Conservation (phyloP, 2,329 filamentous ascomycete genomes). For the Cladosporium velox region DNA sequence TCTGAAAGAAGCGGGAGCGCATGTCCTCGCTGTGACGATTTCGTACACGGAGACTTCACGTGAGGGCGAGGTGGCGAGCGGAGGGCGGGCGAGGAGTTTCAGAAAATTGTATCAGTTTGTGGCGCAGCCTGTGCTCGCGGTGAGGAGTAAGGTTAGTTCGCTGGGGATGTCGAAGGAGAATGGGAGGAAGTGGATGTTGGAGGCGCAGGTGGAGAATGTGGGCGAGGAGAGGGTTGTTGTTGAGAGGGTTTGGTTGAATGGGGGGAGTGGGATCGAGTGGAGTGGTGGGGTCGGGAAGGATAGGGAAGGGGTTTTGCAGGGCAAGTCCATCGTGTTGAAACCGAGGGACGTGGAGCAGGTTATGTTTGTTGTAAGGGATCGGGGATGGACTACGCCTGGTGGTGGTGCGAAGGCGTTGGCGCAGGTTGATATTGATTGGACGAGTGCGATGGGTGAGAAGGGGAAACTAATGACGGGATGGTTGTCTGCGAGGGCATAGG, state of each 20-base stretch:
- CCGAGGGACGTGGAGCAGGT: conserved; percentile 67
- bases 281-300: conserved; percentile 5
- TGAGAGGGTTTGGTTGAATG: conserved; percentile 53
- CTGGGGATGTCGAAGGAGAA: conserved; percentile 39
- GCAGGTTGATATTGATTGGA: conserved; percentile 83
- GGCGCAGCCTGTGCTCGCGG: conserved; percentile 84
- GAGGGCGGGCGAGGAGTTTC: conserved; percentile 76
- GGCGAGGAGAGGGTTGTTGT: conserved; percentile 80
- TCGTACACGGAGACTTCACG: conserved; percentile 80
- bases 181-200: conserved; percentile 67
- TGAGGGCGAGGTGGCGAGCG: conserved; percentile 48
- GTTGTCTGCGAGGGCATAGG: conserved; percentile 34
- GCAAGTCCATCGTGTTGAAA: conserved; percentile 50
- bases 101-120: conserved; percentile 96
- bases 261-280: conserved; percentile 31
- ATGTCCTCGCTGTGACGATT: conserved; percentile 90
- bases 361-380: conserved; percentile 62
- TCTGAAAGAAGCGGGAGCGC: conserved; percentile 89
- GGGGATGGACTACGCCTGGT: conserved; percentile 39
- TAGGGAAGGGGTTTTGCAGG: too few relatives aligned
- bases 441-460: conserved; percentile 83
- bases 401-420: conserved; percentile 61
- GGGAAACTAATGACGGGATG: conserved; percentile 87
- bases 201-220: conserved; percentile 94
- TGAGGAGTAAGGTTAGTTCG: conserved; percentile 82